A percentile compares a stretch with the other conserved stretches of the same genome.
phyloP scores from a whole-genome alignment of 352 stramenopile species.

The Elongisporangium prolatum region DNA sequence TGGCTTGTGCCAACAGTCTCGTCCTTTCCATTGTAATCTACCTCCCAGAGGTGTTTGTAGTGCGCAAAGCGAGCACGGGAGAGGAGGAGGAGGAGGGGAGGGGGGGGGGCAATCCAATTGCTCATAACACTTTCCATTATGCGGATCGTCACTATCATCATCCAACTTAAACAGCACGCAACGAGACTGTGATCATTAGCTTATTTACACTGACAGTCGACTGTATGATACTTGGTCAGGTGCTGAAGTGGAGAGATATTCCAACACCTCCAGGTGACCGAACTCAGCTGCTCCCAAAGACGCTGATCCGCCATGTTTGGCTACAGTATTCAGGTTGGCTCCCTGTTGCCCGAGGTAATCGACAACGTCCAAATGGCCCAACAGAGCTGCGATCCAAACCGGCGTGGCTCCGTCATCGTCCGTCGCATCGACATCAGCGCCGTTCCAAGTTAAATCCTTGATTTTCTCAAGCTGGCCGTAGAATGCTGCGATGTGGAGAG shows the following conservation, averaged over 20 bases:
- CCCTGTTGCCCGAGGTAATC: constrained; percentile 27
- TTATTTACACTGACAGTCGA: background rate
- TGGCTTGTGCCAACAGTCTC: no score
- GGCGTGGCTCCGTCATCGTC: constrained; percentile 28
- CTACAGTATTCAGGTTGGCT: constrained; percentile 14
- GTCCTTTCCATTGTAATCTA: no score
- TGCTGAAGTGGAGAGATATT: constrained; percentile 24
- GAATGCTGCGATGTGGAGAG: constrained; percentile 36
- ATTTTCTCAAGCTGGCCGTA: constrained; percentile 18
- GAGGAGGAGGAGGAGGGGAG: no score
- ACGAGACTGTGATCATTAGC: background rate
- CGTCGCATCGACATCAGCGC: constrained; percentile 18
- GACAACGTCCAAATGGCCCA: constrained; percentile 30
- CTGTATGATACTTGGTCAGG: constrained; percentile 5
- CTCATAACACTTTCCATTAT: no score
- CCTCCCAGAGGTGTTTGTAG: no score
- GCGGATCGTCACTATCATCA: no score
- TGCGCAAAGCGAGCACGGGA: no score
- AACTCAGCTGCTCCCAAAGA: constrained; percentile 24
- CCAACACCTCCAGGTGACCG: constrained; percentile 26
- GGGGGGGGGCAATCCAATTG: no score
- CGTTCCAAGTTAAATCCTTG: constrained; percentile 14
- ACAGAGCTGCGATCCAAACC: constrained; percentile 29
- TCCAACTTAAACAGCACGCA: background rate
- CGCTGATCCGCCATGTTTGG: constrained; percentile 15